Evolutionary conservation across 352 stramenopile genomes (phyloP), one percentile per base, ranked within the genome.

Genomic region (Lagenidium giganteum): DNA sequence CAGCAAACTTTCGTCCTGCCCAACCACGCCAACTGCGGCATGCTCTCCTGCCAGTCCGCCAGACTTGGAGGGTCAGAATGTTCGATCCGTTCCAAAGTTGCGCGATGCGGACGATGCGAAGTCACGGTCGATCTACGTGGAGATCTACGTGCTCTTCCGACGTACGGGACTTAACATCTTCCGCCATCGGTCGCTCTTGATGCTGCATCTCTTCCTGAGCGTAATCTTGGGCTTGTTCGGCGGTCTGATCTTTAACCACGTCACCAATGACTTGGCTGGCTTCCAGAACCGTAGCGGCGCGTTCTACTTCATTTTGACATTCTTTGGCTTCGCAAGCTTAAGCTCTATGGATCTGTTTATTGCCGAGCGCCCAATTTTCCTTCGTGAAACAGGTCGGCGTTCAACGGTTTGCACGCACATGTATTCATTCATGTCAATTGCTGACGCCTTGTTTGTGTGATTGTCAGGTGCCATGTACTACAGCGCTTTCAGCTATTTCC

Each of bases 261-360:
- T 93, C 36, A 81, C 78, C 22, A 81, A 87, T 38, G 77, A 93
- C 33, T 65, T 93, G 14, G 80, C 80, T 25, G 80, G 80, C 2
- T 93, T 93, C 51, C 80, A 90, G 45, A 93, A 93, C 44, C 77
- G 80, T 43, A 90, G 72, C 38, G 80, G 77, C 25, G 77, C 80
- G 16, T 93, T 93, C 44, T 87, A 83, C 64, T 93, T 93, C 41
- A 83, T 87, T 34, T 55, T 93, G 46, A 93, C 77, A 12, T 90
- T 93, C 39, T 93, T 93, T 38, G 80, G 75, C 21, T 93, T 93
- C 51, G 71, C 75, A 0, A 89, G 71, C 38, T 74, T 93, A 61
- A 90, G 80, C 47, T 90, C 77, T 1, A 93, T 93, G 80, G 77
- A 89, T 42, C 42, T 88, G 6, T 93, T 93, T 41, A 87, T 90